phyloP scores from a whole-genome alignment of 169 alveolate species.

The Cryptosporidium bovis region DNA sequence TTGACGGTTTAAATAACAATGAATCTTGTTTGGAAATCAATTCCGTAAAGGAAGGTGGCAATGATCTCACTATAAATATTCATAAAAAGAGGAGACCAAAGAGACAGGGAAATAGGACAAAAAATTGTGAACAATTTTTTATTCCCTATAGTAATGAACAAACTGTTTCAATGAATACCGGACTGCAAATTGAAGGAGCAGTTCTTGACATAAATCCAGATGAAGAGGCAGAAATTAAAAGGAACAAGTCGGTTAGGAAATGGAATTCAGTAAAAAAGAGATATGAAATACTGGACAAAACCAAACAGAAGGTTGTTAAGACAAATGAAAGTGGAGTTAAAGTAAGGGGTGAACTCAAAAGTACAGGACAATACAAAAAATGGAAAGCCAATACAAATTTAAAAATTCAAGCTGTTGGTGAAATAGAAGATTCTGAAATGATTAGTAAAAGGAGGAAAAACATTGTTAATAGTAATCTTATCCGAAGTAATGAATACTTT shows the following conservation, averaged over 20 bases:
- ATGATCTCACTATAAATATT: neutral
- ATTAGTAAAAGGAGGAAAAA: neutral
- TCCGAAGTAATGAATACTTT: neutral
- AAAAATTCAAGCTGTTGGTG: constrained; percentile 79
- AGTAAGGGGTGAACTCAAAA: constrained; percentile 35
- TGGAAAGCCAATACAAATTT: constrained; percentile 79
- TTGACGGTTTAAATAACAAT: neutral
- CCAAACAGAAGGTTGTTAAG: constrained; percentile 47
- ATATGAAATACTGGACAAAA: constrained; percentile 74
- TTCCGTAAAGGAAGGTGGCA: neutral
- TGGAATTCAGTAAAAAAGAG: constrained; percentile 78
- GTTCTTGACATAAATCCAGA: constrained; percentile 80
- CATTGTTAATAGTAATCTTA: neutral
- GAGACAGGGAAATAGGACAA: neutral
- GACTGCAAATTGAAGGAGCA: constrained; percentile 68
- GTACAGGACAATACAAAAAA: constrained; percentile 76
- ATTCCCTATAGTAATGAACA: constrained; percentile 75
- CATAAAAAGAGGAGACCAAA: constrained; percentile 27
- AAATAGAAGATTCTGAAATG: constrained; percentile 74
- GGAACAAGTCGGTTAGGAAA: constrained; percentile 76
- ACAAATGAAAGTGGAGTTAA: constrained; percentile 62
- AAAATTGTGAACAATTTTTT: constrained; percentile 55
- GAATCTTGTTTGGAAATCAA: neutral
- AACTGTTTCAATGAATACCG: constrained; percentile 15
- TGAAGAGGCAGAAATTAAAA: constrained; percentile 78